Conservation (phyloP, 2,329 filamentous ascomycete genomes). For the Sporothrix schenckii region DNA sequence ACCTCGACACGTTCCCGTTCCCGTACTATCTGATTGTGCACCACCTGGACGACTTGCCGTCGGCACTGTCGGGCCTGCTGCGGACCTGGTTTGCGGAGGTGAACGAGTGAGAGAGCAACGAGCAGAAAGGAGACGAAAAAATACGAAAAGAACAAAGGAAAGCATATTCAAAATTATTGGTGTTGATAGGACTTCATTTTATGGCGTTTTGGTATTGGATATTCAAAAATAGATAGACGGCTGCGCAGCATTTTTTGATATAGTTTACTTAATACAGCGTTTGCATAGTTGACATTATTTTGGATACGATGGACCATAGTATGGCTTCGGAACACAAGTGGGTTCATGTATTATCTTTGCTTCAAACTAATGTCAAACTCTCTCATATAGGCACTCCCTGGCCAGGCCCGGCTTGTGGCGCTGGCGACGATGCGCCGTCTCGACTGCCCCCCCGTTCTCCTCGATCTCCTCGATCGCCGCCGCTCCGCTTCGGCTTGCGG, state of each 20-base stretch:
- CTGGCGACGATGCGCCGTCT: constrained; percentile 19
- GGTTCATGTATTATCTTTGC: not conserved
- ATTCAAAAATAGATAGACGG: constrained; percentile 8
- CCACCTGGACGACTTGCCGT: constrained; percentile 86
- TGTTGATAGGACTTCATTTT: constrained; percentile 15
- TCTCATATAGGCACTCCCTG: constrained; percentile 3
- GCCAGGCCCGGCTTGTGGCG: not conserved
- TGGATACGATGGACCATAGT: not conserved
- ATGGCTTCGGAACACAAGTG: not conserved
- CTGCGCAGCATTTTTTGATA: constrained; percentile 13
- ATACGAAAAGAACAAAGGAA: not conserved
- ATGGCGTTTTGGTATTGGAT: constrained; percentile 2
- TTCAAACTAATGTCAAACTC: not conserved
- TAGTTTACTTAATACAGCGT: not conserved
- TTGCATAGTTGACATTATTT: not conserved
- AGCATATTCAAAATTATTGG: not conserved
- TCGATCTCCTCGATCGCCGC: constrained; percentile 14
- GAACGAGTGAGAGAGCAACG: constrained; percentile 43
- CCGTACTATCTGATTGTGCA: constrained; percentile 95
- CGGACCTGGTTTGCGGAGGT: constrained; percentile 93
- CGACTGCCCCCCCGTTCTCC: not conserved
- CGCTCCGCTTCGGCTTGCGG: constrained; percentile 60
- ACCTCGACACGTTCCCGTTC: constrained; percentile 95
- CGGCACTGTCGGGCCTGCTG: constrained; percentile 81
- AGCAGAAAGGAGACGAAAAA: not conserved